Percentiles rank a stretch among this genome's conserved stretches.
Conservation (phyloP, 1,139 yeast genomes). For the Candida glucosophila region DNA sequence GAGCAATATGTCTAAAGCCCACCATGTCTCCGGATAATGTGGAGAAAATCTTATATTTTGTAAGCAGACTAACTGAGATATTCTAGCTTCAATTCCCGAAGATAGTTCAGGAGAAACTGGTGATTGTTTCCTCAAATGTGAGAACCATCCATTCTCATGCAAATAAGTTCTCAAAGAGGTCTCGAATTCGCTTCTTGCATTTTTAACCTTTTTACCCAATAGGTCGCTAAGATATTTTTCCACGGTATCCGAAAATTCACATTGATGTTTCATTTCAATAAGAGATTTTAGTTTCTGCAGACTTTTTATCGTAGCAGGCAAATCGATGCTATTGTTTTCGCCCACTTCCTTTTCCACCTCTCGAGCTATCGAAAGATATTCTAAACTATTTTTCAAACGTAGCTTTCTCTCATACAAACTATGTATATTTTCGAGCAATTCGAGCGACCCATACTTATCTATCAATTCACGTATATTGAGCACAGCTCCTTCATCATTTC, state of each 20-base stretch:
- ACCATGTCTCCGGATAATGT: slow-evolving; percentile 37
- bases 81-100: too few relatives aligned
- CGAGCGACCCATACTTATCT: slow-evolving; percentile 8
- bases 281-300: too few relatives aligned
- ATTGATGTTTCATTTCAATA: too few relatives aligned
- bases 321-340: too few relatives aligned
- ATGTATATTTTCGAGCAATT: slow-evolving; percentile 5
- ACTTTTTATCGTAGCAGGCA: too few relatives aligned
- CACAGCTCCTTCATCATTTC: slow-evolving; percentile 5
- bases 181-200: slow-evolving; percentile 1
- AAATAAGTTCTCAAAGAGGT: slow-evolving; percentile 1
- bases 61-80: slow-evolving; percentile 21
- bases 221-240: too few relatives aligned
- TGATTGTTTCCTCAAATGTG: slow-evolving; percentile 3
- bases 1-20: slow-evolving; percentile 52
- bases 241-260: too few relatives aligned
- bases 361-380: too few relatives aligned
- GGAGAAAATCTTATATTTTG: slow-evolving; percentile 28
- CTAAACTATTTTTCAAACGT: not conserved
- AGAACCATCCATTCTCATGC: slow-evolving; percentile 11
- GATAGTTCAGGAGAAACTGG: slow-evolving; percentile 1
- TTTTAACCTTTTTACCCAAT: slow-evolving; percentile 2
- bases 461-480: slow-evolving; percentile 12
- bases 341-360: too few relatives aligned
- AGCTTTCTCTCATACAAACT: slow-evolving; percentile 1